Evolutionary conservation across 768 basidiomycete genomes (phyloP), one percentile per base, ranked within the genome.

Genomic region (Lactarius indigo): DNA sequence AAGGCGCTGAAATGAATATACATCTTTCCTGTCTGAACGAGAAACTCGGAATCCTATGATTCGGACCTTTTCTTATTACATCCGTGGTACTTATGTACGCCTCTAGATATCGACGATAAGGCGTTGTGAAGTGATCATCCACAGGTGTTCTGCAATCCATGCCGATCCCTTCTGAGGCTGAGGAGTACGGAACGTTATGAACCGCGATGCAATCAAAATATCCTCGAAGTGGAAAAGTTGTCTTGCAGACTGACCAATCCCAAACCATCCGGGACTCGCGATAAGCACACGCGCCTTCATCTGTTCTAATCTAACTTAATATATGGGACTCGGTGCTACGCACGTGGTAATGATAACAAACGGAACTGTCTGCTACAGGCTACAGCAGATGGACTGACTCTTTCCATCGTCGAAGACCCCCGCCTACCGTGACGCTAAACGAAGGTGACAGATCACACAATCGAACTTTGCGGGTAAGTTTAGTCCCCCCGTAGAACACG

Each of bases 1-100:
- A 69, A 68, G 54, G 59, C 65, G 15, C 30, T 68, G 64, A 58
- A 61, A 23, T 68, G 44, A 66, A 20, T 15, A 44, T 33, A 42
- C 23, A 44, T 44, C 10, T 10, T 47, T n/a, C n/a, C 47, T 26
- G n/a, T n/a, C 20, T 44, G 42, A 44, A 44, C 9, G 42, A 44
- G 42, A 26, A 50, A 9, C 23, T 26, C 47, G 23, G 23, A 26
- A 23, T 28, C 50, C 12, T 47, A 47, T 20, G 44, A n/a, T n/a
- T n/a, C n/a, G n/a, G n/a, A n/a, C 44, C n/a, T 26, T 52, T 23
- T 52, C 23, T 52, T 28, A 26, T 52, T 52, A 52, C 13, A 50
- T 50, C 47, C 47, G 26, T 52, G 15, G 50, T 28, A 52, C 26
- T 52, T 52, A 26, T 52, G 26, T 23, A 23, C 2, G 7, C 50